Base-by-base conservation (phyloP, 768 basidiomycete species). In the Mycena leptocephala region DNA sequence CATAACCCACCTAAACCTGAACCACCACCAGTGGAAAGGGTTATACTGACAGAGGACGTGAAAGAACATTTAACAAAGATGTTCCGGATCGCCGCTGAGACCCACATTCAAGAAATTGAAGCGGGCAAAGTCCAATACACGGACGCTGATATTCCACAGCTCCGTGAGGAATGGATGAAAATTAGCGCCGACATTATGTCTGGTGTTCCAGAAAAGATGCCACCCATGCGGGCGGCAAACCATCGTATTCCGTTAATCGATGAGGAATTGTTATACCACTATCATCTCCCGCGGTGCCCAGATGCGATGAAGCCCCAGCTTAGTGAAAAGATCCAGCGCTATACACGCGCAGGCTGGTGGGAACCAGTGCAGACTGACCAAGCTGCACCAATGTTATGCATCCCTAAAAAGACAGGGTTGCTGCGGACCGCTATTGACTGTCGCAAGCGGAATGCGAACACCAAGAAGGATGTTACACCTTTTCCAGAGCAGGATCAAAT, bases 201-300 rank as follows among this genome's bases (percentile, higher is more conserved):
- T 20, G 81, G 80, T 1, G 63, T 78, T 5, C 79, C 76, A 30
- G 51, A 70, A 8, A 65, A 76, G 26, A 43, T 87, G n/a, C 88
- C 87, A 0, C 86, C 86, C 3, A 69, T 83, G 35, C 32, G 83
- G 7, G 85, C 79, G 9, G 81, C 88, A 0, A 88, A 89, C 74
- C 87, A 88, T 56, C 71, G 76, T 0, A 88, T 89, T 26, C 80
- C 83, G 5, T 72, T 88, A 0, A 84, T 87, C 10, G 85, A 89
- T 46, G 80, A 85, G 5, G 65, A 80, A 0, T 80, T 81, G 61
- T 33, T 58, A 14, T 88, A 87, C 65, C 69, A 78, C 0, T 85
- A 85, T 61, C 80, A 83, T 13, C 14, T 81, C 0, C 83, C 86
- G 0, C 46, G 79, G n/a, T n/a, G n/a, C n/a, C n/a, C n/a, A n/a